Conservation (phyloP, 2,329 filamentous ascomycete species). For the Trichophyton mentagrophytes region DNA sequence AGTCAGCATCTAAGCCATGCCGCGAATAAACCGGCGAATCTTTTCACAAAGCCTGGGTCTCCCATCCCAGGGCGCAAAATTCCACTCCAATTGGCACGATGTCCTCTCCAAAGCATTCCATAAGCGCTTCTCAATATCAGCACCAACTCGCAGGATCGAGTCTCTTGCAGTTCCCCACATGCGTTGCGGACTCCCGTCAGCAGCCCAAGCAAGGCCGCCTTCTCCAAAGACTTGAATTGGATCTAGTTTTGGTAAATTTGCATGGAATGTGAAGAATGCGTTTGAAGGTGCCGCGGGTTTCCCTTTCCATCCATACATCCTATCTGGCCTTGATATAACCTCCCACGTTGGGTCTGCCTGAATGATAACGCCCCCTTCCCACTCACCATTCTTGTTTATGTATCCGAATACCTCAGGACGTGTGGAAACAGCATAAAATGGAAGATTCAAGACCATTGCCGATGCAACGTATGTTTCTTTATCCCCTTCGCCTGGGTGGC, state of each 20-base stretch:
- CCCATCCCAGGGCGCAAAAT: constrained; percentile 12
- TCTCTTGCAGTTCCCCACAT: constrained; percentile 27
- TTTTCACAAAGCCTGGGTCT: constrained; percentile 12
- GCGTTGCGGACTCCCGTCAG: constrained; percentile 25
- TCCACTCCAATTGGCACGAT: constrained; percentile 25
- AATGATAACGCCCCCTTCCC: constrained; percentile 14
- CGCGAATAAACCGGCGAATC: constrained; percentile 12
- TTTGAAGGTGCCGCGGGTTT: constrained; percentile 15
- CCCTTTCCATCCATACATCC: constrained; percentile 11
- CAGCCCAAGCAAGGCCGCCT: constrained; percentile 26
- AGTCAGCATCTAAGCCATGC: constrained; percentile 7
- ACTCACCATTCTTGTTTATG: constrained; percentile 7
- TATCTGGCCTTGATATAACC: constrained; percentile 15
- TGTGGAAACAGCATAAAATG: constrained; percentile 14
- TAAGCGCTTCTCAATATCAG: constrained; percentile 28
- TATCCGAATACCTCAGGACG: constrained; percentile 13
- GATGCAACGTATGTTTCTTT: constrained; percentile 14
- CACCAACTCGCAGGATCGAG: constrained; percentile 25
- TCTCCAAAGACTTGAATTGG: constrained; percentile 28
- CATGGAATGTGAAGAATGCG: constrained; percentile 28
- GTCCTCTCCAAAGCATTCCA: constrained; percentile 32
- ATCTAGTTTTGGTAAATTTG: constrained; percentile 33
- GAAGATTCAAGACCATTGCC: constrained; percentile 10
- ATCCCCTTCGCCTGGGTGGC: constrained; percentile 15
- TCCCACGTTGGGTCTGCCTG: constrained; percentile 27